Evolutionary conservation across 148 eudicot species (phyloP), one percentile per base, ranked within the genome.

Genomic region (Salicornia ramosissima): DNA sequence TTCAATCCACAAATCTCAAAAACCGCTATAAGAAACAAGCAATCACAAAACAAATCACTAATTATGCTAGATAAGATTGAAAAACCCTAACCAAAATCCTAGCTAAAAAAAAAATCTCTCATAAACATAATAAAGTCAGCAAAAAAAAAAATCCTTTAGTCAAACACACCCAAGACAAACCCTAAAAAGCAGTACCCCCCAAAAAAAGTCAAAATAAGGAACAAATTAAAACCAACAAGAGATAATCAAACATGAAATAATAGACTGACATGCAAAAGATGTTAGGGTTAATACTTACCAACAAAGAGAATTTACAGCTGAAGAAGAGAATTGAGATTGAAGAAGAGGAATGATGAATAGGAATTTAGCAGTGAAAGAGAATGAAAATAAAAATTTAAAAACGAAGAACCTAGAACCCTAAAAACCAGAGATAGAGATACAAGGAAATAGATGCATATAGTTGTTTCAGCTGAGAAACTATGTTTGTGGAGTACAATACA

Each of bases 371-470:
- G 52, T 15, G 47, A 10, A 24, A 40, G 53, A 64, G 33, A 64
- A 52, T 39, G 68, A 43, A 8, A 4, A 30, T 2, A 12, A 18
- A 26, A 19, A 12, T 19, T 14, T 4, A 25, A 24, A 8, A 13
- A 11, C 16, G 63, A 31, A 58, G 40, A 4, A 14, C 16, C 34
- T 26, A 64, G 53, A 64, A 64, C 68, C 68, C 68, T 64, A 64
- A 58, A 30, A 18, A 30, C 13, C 19, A 58, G 63, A 58, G 39
- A 51, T 71, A 64, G 63, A 46, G 33, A 56, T 24, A 36, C 9
- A 4, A 11, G 21, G 9, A 14, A 5, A 34, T 46, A 19, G 50
- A 46, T 16, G 15, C 16, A 46, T 4, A 45, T 3, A 13, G 18
- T 46, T 15, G 13, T 61, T n/a, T 61, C 65, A 34, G 26, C n/a